These are phyloP conservation scores for Raffaelea arxii DNA, from an alignment of 2,329 filamentous ascomycete genomes.

Conservation along the genomic window DNA sequence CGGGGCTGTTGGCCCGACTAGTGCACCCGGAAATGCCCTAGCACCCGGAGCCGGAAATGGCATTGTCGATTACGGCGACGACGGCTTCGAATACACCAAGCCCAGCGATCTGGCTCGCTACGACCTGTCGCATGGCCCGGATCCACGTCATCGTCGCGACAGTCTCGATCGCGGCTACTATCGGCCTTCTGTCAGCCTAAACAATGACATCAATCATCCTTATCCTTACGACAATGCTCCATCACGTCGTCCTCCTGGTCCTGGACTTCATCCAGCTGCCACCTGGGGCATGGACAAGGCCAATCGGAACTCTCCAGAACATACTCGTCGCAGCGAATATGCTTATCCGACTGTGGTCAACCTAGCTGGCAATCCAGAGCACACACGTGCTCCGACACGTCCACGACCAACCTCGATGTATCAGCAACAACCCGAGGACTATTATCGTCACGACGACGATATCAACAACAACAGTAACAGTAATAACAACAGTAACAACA, in stretches of 20 bases:
- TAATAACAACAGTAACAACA: no score
- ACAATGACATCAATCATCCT: constrained; percentile 34
- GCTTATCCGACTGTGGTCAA: neutral
- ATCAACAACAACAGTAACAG: constrained; percentile 15
- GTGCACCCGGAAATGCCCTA: no score
- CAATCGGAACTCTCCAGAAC: constrained; percentile 26
- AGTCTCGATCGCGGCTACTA: constrained; percentile 47
- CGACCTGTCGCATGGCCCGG: constrained; percentile 44
- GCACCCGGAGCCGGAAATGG: no score
- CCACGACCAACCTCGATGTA: constrained; percentile 22
- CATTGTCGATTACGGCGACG: constrained; percentile 46
- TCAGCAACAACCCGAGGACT: constrained; percentile 33
- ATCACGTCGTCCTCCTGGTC: constrained; percentile 25
- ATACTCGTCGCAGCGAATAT: neutral
- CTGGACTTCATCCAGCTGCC: constrained; percentile 60
- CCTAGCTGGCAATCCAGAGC: no score
- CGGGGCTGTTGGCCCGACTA: no score
- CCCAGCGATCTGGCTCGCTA: constrained; percentile 52
- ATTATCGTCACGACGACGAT: constrained; percentile 40
- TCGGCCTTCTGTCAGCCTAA: constrained; percentile 43
- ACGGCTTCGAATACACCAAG: constrained; percentile 55
- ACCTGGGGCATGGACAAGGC: constrained; percentile 64
- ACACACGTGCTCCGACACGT: constrained; percentile 10
- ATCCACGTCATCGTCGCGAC: constrained; percentile 36
- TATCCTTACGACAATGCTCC: constrained; percentile 27